Base-by-base conservation (phyloP, 2,329 filamentous ascomycete genomes). In the Pseudocercospora pini-densiflorae region DNA sequence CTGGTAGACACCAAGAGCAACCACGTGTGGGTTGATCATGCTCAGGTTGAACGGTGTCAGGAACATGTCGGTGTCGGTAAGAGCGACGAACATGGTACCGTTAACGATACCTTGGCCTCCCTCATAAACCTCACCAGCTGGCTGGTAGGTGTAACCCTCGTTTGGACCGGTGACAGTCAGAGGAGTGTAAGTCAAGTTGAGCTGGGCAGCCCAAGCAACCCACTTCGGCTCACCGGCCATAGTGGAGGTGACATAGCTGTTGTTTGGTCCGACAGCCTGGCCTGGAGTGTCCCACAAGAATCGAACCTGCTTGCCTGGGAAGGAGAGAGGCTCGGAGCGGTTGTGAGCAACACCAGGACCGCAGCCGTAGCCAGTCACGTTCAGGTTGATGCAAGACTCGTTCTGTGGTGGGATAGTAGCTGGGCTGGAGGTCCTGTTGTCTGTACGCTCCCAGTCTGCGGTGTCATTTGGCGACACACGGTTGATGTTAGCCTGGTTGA, bases 1-100 rank as follows among this genome's bases (percentile, higher is more conserved):
- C 80, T 93, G 90, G 78, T 94, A 95, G 43, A 95, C 64, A 61
- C 87, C 90, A 62, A 93, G 82, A 23, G 92, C 92, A 63, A 88
- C 87, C 40, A 95, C 89, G 72, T 93, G 91, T 0, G 91, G 88
- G 70, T 95, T 94, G 21, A 94, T 83, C 83, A 87, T 84, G 24
- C 83, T 86, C 66, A 94, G 65, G 75, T 95, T 95, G 78, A 92
- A 94, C 0, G 92, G 90, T 7, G 92, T 94, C 2, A 94, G 84
- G 67, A 83, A 88, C 0, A 89, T 71, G 70, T 93, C 85, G 0
- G 78, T 76, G 72, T 94, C 92, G 0, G 92, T 94, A 10, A 97
- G 75, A 0, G 88, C 90, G 55, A 96, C 81, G 75, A 94, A 95
- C 79, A 93, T 90, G 3, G 92, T 95, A 0, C 87, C 90, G 71